Percentiles rank a stretch among this genome's conserved stretches.
These are phyloP conservation scores for Fusarium albosuccineum DNA, from an alignment of 2,329 filamentous ascomycete genomes.

Conservation along the genomic window DNA sequence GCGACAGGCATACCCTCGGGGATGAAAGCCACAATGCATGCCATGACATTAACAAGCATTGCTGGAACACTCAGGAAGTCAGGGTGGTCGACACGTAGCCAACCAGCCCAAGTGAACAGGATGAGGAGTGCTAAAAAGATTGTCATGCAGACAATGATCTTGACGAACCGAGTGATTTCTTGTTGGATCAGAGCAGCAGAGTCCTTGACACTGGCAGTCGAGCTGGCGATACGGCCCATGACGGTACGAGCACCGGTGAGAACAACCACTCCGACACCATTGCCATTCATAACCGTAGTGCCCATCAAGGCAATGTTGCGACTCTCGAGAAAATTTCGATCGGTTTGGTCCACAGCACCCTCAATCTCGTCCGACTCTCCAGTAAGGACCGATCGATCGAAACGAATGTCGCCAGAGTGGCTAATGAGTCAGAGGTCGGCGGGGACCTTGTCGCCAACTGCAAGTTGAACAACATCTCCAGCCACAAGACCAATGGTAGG, in stretches of 20 bases:
- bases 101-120: slow-evolving; percentile 59
- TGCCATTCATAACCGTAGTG: slow-evolving; percentile 57
- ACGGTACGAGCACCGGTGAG: slow-evolving; percentile 56
- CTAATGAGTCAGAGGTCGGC: slow-evolving; percentile 60
- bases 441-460: slow-evolving; percentile 62
- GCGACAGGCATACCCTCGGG: slow-evolving; percentile 57
- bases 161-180: slow-evolving; percentile 60
- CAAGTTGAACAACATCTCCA: slow-evolving; percentile 61
- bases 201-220: slow-evolving; percentile 54
- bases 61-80: slow-evolving; percentile 57
- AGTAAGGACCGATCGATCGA: slow-evolving; percentile 58
- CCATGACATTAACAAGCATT: slow-evolving; percentile 62
- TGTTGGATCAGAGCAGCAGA: slow-evolving; percentile 55
- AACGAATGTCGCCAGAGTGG: slow-evolving; percentile 58
- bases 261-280: slow-evolving; percentile 55
- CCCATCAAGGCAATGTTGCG: slow-evolving; percentile 60
- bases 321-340: slow-evolving; percentile 57
- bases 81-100: slow-evolving; percentile 54
- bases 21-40: slow-evolving; percentile 57
- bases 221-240: slow-evolving; percentile 57
- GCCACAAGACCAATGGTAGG: slow-evolving; percentile 58
- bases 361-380: slow-evolving; percentile 59
- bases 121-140: slow-evolving; percentile 56
- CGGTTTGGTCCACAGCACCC: slow-evolving; percentile 55
- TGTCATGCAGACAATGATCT: slow-evolving; percentile 57